Evolutionary conservation across 208 protist species (phyloP).

Genomic region (Tritrichomonas musculus): DNA sequence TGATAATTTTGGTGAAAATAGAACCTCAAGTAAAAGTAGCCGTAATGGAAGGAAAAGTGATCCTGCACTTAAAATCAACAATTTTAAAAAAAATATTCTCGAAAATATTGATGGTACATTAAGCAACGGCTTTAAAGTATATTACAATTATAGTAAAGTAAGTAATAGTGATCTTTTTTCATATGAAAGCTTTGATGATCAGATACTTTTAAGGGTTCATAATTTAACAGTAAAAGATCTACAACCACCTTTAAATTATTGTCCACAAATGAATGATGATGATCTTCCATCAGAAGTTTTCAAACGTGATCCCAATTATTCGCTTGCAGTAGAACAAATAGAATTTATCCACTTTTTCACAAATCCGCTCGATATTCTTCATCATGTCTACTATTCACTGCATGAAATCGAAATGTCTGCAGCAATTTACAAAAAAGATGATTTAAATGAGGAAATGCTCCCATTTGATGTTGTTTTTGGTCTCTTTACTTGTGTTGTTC

Average conservation of each 20-base stretch:
- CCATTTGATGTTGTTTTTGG: background rate
- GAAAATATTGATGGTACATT: no score
- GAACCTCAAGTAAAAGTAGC: no score
- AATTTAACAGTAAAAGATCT: background rate
- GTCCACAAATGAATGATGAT: background rate
- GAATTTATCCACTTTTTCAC: background rate
- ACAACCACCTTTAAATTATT: background rate
- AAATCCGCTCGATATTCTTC: constrained; percentile 1
- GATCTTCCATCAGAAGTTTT: background rate
- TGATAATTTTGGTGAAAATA: no score
- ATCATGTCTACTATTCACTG: background rate
- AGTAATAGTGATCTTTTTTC: no score
- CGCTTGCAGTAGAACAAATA: background rate
- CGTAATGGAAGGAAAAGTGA: no score
- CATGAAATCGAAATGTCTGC: background rate
- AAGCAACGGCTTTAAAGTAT: no score
- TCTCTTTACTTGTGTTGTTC: background rate
- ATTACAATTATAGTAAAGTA: no score
- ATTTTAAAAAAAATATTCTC: no score
- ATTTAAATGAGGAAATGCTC: background rate
- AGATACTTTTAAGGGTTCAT: background rate
- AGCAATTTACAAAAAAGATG: background rate
- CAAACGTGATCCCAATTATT: background rate
- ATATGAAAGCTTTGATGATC: no score
- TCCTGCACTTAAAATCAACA: no score